Base-by-base conservation (phyloP, 352 stramenopile species). In the Pilasporangium apinafurcum region DNA sequence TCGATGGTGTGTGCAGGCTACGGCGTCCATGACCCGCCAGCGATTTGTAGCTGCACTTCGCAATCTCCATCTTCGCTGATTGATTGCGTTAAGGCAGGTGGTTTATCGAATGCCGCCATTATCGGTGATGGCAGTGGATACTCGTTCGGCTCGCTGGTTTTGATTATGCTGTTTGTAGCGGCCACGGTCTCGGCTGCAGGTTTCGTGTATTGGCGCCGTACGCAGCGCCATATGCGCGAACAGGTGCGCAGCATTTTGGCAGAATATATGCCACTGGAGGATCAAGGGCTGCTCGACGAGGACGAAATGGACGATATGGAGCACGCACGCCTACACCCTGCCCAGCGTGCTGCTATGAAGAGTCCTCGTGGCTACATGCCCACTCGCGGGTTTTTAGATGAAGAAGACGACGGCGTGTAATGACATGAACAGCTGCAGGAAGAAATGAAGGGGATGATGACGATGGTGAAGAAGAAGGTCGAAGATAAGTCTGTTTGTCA, bases 251-350 rank as follows among this genome's bases (percentile, higher is more conserved):
- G 90, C 36, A 98, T 98, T 45, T 59, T 98, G 50, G 91, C 94
- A 16, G 92, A 98, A 67, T 98, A 98, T 69, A 98, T 98, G 92
- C 94, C 94, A 32, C 56, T 98, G 18, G 89, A 98, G 50, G 84
- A 96, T 51, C 79, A 92, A 49, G 62, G 46, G 18, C 40, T 82
- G 9, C 47, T 87, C 53, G 73, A 86, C 29, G 77, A 84, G 25
- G 68, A 72, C n/a, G 64, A 80, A 12, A 58, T 77, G 5, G 79
- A 87, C 37, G 61, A 77, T 44, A 67, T 79, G 48, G 69, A 77
- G 46, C 50, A 78, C 25, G 59, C 73, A 41, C 65, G 51, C 13
- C 62, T 90, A 47, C 81, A 93, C 51, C 81, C 81, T 1, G 81
- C 78, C 14, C 64, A 66, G 12, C 56, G 68, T 24, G 81, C 81